phyloP scores from a whole-genome alignment of 1,139 yeast genomes.

The Groenewaldozyma sp. region DNA sequence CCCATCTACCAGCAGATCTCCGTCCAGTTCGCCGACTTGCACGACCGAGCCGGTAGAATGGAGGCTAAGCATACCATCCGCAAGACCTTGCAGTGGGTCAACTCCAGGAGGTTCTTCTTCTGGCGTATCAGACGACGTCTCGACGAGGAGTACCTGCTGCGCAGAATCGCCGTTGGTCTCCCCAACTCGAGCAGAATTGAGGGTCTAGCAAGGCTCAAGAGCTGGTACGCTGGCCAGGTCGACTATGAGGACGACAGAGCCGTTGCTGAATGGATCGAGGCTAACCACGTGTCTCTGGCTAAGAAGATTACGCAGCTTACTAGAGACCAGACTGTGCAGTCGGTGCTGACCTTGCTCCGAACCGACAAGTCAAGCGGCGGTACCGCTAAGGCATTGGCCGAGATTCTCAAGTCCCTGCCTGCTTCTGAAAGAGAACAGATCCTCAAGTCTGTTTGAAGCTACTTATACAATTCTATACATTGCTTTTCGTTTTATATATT shows the following conservation, averaged over 20 bases:
- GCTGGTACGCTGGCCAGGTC: conserved; percentile 69
- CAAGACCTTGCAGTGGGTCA: conserved; percentile 74
- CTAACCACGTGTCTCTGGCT: conserved; percentile 57
- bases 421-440: conserved; percentile 52
- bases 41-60: conserved; percentile 97
- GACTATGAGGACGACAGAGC: conserved; percentile 63
- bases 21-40: conserved; percentile 94
- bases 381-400: conserved; percentile 49
- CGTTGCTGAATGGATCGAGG: conserved; percentile 82
- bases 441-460: conserved; percentile 25
- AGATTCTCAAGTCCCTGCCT: conserved; percentile 49
- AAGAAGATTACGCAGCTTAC: conserved; percentile 49
- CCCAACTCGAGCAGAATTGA: conserved; percentile 62
- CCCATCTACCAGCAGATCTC: conserved; percentile 91
- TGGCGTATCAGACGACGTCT: conserved; percentile 97
- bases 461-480: too few species aligned
- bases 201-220: conserved; percentile 74
- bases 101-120: conserved; percentile 93
- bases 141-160: conserved; percentile 81
- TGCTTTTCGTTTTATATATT: not conserved
- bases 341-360: conserved; percentile 16
- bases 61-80: conserved; percentile 85
- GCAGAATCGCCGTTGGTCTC: conserved; percentile 59
- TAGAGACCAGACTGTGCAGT: conserved; percentile 21
- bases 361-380: conserved; percentile 25